A percentile compares a stretch with the other conserved stretches of the same genome.
phyloP scores from a whole-genome alignment of 2,329 filamentous ascomycete genomes.

The Talaromyces atroroseus region DNA sequence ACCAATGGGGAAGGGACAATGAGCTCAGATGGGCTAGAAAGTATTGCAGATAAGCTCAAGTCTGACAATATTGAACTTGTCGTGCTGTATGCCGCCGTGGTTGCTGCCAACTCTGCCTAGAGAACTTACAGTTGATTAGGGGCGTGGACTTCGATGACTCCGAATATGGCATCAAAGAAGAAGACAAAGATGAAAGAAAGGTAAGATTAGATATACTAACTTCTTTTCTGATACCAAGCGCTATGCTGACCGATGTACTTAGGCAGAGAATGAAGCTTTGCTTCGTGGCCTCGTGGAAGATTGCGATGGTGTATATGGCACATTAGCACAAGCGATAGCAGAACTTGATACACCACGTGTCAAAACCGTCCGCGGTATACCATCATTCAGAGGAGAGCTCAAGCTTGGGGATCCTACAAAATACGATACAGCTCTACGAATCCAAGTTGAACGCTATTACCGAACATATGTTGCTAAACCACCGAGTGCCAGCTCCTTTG shows the following conservation, averaged over 20 bases:
- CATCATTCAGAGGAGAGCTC: constrained; percentile 72
- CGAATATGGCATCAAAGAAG: constrained; percentile 87
- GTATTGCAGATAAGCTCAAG: constrained; percentile 69
- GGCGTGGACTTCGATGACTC: constrained; percentile 91
- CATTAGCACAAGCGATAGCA: constrained; percentile 75
- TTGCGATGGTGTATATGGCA: constrained; percentile 72
- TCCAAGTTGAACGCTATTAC: constrained; percentile 87
- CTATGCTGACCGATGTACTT: not conserved
- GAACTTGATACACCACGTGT: constrained; percentile 71
- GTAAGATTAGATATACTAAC: constrained; percentile 31
- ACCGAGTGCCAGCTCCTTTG: constrained; percentile 71
- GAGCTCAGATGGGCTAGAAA: constrained; percentile 63
- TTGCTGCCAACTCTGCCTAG: not conserved
- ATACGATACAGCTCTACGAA: constrained; percentile 69
- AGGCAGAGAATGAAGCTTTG: constrained; percentile 66
- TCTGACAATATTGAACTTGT: constrained; percentile 70
- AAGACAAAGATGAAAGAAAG: constrained; percentile 70
- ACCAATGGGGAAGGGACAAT: constrained; percentile 74
- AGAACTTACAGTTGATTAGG: constrained; percentile 41
- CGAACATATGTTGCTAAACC: constrained; percentile 73
- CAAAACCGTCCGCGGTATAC: constrained; percentile 69
- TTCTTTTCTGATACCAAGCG: not conserved
- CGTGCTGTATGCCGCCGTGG: constrained; percentile 58
- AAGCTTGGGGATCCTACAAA: constrained; percentile 71
- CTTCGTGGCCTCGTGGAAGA: constrained; percentile 61